Percentiles rank a stretch among this genome's conserved stretches.
Evolutionary conservation across 306 rosid species (phyloP).

Genomic region (Acacia acuminata): DNA sequence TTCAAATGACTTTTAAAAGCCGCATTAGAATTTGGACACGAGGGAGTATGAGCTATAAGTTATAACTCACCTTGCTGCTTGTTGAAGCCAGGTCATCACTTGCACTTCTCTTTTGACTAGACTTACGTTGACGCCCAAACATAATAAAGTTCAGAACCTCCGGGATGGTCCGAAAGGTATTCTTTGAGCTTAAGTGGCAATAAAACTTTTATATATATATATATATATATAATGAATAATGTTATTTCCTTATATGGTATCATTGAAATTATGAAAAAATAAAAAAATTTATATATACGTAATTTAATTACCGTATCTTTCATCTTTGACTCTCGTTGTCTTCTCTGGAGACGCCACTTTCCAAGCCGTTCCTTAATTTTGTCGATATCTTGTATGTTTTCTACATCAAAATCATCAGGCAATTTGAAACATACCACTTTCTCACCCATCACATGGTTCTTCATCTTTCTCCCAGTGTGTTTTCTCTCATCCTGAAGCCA

Average conservation of each 20-base stretch:
- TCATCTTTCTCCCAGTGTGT: background rate
- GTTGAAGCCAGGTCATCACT: background rate
- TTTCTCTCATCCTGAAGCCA: background rate
- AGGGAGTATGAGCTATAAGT: too few relatives aligned
- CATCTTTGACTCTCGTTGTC: background rate
- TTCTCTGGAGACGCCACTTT: background rate
- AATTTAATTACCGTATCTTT: background rate
- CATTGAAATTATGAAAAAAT: too few relatives aligned
- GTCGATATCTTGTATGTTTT: background rate
- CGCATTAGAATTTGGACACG: too few relatives aligned
- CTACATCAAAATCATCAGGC: background rate
- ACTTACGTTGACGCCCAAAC: background rate
- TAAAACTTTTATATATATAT: background rate
- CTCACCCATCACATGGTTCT: background rate
- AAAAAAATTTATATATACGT: background rate
- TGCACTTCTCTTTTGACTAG: background rate
- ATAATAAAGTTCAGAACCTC: slow-evolving; percentile 9
- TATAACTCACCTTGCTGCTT: background rate
- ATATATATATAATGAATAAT: background rate
- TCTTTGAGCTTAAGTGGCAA: background rate
- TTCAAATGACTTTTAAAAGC: too few relatives aligned
- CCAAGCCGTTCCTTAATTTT: background rate
- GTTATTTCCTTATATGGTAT: background rate
- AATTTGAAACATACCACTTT: background rate
- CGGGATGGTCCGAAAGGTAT: background rate